Base-by-base conservation (phyloP, 305 asterid species). In the Caryopteris hybrid region DNA sequence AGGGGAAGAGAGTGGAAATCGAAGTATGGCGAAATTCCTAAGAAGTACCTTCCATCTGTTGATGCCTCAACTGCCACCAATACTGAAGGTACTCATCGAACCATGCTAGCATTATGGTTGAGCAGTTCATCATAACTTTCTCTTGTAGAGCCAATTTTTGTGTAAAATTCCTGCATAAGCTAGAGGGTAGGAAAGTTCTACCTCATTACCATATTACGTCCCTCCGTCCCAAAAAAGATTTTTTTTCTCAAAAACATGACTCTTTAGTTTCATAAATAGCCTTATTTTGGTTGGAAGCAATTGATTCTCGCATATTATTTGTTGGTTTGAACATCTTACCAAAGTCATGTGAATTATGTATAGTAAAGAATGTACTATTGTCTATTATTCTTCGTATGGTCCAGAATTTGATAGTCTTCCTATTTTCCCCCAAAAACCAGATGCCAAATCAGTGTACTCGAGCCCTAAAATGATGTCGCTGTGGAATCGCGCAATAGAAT, bases 1-100 rank as follows among this genome's bases (percentile, higher is more conserved):
- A 89, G 97, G 74, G 99, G 99, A 73, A 78, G 80, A 76, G 90
- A 88, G 34, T 93, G 99, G 99, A 80, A 87, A 74, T 84, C 96
- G 6, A 76, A 79, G 81, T 85, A 81, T 54, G 68, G 76, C 47
- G 85, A 74, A 54, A 41, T 79, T 66, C 81, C 83, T 2, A 62
- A 39, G 74, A 42, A 48, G 33, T 69, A 68, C 59, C 74, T 70
- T 48, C 70, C 80, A 14, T 64, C 69, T 11, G 58, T 27, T 46
- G 67, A 67, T 64, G 47, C 67, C 66, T 66, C 84, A n/a, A 73
- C 61, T 58, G 20, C 34, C 53, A 8, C 73, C 64, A 68, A 68
- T 64, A 69, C 61, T 50, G 65, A 86, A 85, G 96, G 97, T 83
- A 80, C 52, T 52, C 39, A 6, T 23, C 27, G 20, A 66, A 64